Evolutionary conservation across 176 grass and related monocot species (phyloP), one percentile per base, ranked within the genome.

Genomic region (Thinopyrum elongatum): DNA sequence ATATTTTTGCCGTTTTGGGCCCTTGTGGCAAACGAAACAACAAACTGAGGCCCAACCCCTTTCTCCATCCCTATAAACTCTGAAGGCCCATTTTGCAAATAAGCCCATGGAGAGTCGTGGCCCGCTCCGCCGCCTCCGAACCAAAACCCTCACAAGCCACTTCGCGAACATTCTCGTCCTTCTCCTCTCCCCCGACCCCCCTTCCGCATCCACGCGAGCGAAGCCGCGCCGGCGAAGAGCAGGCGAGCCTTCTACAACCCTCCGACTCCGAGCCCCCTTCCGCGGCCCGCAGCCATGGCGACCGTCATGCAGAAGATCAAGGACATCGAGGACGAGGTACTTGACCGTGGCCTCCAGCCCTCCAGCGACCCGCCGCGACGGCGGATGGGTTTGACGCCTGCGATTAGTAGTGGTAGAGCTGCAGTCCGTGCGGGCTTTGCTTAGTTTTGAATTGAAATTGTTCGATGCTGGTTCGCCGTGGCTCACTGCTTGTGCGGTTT

Each of bases 221-320:
- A 65, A 78, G 80, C 84, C 33, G 81, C 76, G 81, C 49, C 22
- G 30, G 59, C 28, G 68, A 21, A 60, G 4, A 41, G 68, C 70
- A 21, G 53, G 5, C 63, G 19, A 71, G 2, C 70, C 77, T 84
- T 77, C 76, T 1, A 28, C 12, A 49, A 28, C 53, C 74, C 38
- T 79, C 70, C n/a, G 1, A 22, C 53, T 79, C 63, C 19, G 2
- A 22, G 34, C 31, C 17, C 22, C 69, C 46, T 15, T 61, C 44
- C 6, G 33, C 55, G 23, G 28, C 21, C 41, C 21, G 74, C 64
- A 46, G 82, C 86, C 86, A 99, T 99, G 97, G 83, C 97, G 60
- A 99, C 94, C 66, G 94, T 99, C 71, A 96, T 99, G 97, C 97
- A 99, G 82, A 96, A 96, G 90, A 99, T 99, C 90, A 99, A 99